phyloP scores from a whole-genome alignment of 495 filamentous ascomycete genomes.

The Neurospora africana region DNA sequence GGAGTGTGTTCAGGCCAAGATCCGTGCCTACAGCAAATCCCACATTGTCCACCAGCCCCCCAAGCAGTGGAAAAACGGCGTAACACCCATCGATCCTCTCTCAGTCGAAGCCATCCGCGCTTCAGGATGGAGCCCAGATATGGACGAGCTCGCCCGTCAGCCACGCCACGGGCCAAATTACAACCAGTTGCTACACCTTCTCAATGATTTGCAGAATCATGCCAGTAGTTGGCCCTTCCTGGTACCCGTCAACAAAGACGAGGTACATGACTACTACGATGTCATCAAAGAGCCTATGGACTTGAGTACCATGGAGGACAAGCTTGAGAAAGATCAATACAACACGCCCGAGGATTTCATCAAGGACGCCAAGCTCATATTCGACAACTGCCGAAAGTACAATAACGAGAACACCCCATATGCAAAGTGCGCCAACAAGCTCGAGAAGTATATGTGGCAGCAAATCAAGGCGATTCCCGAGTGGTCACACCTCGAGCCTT shows the following conservation, averaged over 20 bases:
- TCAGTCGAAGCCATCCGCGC: slow-evolving; percentile 72
- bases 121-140: slow-evolving; percentile 91
- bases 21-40: slow-evolving; percentile 78
- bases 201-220: slow-evolving; percentile 94
- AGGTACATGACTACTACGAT: slow-evolving; percentile 95
- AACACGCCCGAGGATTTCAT: slow-evolving; percentile 87
- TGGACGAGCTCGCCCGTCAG: slow-evolving; percentile 93
- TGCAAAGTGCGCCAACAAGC: slow-evolving; percentile 86
- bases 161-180: slow-evolving; percentile 97
- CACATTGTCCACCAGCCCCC: slow-evolving; percentile 82
- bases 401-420: slow-evolving; percentile 95
- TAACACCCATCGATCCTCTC: slow-evolving; percentile 66
- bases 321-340: slow-evolving; percentile 90
- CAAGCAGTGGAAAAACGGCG: slow-evolving; percentile 57
- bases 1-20: slow-evolving; percentile 86
- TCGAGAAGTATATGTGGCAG: slow-evolving; percentile 94
- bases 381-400: slow-evolving; percentile 90
- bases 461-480: slow-evolving; percentile 90
- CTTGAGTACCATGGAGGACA: slow-evolving; percentile 87
- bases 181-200: slow-evolving; percentile 79
- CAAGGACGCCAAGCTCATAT: slow-evolving; percentile 80
- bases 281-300: slow-evolving; percentile 99
- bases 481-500: slow-evolving; percentile 64
- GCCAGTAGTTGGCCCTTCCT: slow-evolving; percentile 88
- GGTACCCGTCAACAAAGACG: slow-evolving; percentile 86